phyloP scores from a whole-genome alignment of 2,329 filamentous ascomycete genomes.

The Amphichorda felina region DNA sequence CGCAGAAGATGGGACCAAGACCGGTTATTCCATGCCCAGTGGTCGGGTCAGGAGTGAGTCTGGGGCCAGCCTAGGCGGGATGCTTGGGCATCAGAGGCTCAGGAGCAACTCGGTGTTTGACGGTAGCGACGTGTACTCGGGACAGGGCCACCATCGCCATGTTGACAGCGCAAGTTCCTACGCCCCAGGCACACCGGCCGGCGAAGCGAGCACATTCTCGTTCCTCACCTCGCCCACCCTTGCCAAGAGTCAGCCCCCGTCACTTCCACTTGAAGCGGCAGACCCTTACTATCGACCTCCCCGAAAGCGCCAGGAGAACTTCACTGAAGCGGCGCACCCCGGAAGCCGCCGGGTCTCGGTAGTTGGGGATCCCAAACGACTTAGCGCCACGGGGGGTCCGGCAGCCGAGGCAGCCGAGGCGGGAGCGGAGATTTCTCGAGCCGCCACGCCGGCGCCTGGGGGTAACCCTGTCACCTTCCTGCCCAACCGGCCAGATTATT shows the following conservation, averaged over 20 bases:
- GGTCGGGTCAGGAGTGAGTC: constrained; percentile 50
- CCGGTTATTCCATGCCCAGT: constrained; percentile 39
- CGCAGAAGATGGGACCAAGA: constrained; percentile 53
- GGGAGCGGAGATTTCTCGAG: constrained; percentile 29
- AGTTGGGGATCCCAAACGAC: constrained; percentile 23
- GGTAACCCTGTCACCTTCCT: constrained; percentile 26
- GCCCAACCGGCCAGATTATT: constrained; percentile 66
- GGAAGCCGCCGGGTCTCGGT: too few species aligned
- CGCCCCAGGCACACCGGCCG: constrained; percentile 62
- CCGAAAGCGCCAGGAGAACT: constrained; percentile 53
- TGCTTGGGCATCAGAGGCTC: constrained; percentile 30
- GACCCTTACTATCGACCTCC: constrained; percentile 89
- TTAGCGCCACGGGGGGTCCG: constrained; percentile 15
- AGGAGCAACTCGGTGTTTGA: constrained; percentile 45
- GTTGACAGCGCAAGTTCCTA: constrained; percentile 51
- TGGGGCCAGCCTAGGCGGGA: constrained; percentile 42
- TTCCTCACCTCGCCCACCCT: constrained; percentile 49
- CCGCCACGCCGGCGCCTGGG: constrained; percentile 29
- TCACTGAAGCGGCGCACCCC: constrained; percentile 22
- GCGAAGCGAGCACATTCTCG: constrained; percentile 61
- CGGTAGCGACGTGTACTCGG: constrained; percentile 32
- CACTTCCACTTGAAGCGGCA: constrained; percentile 35
- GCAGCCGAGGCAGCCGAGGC: constrained; percentile 19
- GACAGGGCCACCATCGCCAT: constrained; percentile 27
- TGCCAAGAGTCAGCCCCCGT: constrained; percentile 30